Base-by-base conservation (phyloP, 2,329 filamentous ascomycete species). In the Hymenoscyphus fructigenus region DNA sequence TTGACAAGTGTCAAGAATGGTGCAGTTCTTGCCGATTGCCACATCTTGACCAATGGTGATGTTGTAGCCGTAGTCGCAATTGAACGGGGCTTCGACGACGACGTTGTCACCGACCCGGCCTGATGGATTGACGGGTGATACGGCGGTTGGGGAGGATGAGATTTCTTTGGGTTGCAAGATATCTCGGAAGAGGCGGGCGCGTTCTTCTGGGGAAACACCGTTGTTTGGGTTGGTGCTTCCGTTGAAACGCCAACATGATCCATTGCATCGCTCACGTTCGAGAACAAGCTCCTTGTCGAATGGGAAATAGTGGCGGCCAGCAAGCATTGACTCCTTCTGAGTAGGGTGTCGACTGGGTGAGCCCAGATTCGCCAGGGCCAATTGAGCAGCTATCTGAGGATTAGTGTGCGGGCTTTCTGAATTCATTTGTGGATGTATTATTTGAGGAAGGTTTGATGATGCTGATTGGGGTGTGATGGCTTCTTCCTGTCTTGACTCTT, bases 31-130 rank as follows among this genome's bases (percentile, higher is more conserved):
- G 20, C 90, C 91, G 70, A 99, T 91, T 63, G 89, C 85, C 2
- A 96, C 92, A 68, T 95, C 89, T 71, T 93, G 89, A 14, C 91
- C 93, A 70, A 99, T 91, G 58, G 85, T 85, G 72, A 98, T 90
- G 76, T 99, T 98, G 79, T 97, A 98, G 0, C 95, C 95, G 74
- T 97, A 97, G 73, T 97, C 93, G 76, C 94, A 97, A 57, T 84
- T 88, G 76, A 99, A 98, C 0, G 94, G 94, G 2, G 91, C 88
- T 73, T 97, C 92, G 29, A 99, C 90, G 53, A 89, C 83, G 5
- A 91, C 89, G 63, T 89, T 87, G 17, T 88, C 85, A n/a, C 92
- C 92, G 5, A 95, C 85, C 28, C 82, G 85, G 63, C 85, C 91
- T 63, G 80, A 75, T 70, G 84, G 82, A 50, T 82, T 82, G 62